phyloP scores from a whole-genome alignment of 2,329 filamentous ascomycete genomes.

The Cladosporium colombiae region DNA sequence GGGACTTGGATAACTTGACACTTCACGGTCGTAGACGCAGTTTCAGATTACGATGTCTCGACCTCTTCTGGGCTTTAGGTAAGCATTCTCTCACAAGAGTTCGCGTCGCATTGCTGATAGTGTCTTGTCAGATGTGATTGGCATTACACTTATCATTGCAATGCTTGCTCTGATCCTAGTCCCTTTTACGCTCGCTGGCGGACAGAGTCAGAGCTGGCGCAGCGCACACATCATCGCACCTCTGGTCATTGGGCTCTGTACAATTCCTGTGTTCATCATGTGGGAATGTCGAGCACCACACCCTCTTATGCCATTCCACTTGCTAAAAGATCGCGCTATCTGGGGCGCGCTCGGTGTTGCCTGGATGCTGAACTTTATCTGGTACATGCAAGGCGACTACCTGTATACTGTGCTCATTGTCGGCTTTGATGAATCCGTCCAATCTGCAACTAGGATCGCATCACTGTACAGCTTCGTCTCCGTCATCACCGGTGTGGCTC shows the following conservation, averaged over 20 bases:
- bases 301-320: constrained; percentile 61
- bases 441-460: constrained; percentile 59
- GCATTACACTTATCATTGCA: constrained; percentile 50
- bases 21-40: constrained; percentile 49
- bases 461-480: constrained; percentile 61
- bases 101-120: background rate
- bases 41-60: background rate
- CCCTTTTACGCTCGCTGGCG: constrained; percentile 58
- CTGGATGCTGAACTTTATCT: constrained; percentile 57
- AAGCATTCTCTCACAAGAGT: background rate
- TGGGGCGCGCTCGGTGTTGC: constrained; percentile 65
- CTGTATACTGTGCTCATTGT: constrained; percentile 64
- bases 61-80: constrained; percentile 56
- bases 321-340: constrained; percentile 64
- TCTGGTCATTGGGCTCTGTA: constrained; percentile 52
- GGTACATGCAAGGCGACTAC: constrained; percentile 65
- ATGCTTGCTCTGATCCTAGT: constrained; percentile 52
- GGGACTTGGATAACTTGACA: constrained; percentile 49
- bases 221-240: constrained; percentile 54
- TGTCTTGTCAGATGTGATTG: constrained; percentile 44
- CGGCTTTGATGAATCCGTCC: constrained; percentile 60
- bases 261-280: constrained; percentile 52
- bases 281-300: constrained; percentile 57
- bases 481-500: constrained; percentile 58
- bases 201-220: constrained; percentile 51